A percentile compares a stretch with the other conserved stretches of the same genome.
These are phyloP conservation scores for Pterocarpus macrocarpus DNA, from an alignment of 306 rosid species.

Conservation along the genomic window DNA sequence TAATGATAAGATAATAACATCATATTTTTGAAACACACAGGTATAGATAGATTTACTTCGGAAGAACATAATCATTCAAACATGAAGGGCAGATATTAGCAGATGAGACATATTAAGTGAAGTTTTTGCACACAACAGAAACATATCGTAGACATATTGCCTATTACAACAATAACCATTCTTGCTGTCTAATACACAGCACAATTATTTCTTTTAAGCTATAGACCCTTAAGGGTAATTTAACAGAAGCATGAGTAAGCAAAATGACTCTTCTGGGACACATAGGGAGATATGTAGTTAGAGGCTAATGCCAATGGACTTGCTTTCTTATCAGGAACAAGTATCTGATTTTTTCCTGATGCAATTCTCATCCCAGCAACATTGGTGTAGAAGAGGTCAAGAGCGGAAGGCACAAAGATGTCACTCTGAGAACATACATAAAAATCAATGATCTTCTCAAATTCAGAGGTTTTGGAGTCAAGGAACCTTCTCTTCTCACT, in stretches of 20 bases:
- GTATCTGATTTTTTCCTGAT: slow-evolving; percentile 50
- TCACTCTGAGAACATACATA: slow-evolving; percentile 54
- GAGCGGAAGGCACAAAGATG: slow-evolving; percentile 47
- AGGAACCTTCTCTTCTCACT: slow-evolving; percentile 42
- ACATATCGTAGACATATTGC: not conserved
- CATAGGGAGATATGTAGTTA: slow-evolving; percentile 49
- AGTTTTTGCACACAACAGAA: not conserved
- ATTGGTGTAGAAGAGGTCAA: slow-evolving; percentile 45
- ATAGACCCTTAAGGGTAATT: not conserved
- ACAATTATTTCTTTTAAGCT: not conserved
- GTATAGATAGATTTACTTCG: no score
- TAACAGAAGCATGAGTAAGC: slow-evolving; percentile 55
- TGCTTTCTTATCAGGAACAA: slow-evolving; percentile 47
- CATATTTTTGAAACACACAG: no score
- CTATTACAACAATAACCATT: not conserved
- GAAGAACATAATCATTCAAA: no score
- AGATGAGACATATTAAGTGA: not conserved
- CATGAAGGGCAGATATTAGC: not conserved
- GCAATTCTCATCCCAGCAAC: slow-evolving; percentile 60
- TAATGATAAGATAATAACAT: no score
- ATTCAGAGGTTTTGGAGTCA: slow-evolving; percentile 36
- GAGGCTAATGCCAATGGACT: slow-evolving; percentile 37
- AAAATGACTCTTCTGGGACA: slow-evolving; percentile 51
- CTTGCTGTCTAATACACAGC: not conserved
- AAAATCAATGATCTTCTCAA: slow-evolving; percentile 52